Evolutionary conservation across 148 eudicot genomes (phyloP).

Genomic region (Amaranthus palmeri): DNA sequence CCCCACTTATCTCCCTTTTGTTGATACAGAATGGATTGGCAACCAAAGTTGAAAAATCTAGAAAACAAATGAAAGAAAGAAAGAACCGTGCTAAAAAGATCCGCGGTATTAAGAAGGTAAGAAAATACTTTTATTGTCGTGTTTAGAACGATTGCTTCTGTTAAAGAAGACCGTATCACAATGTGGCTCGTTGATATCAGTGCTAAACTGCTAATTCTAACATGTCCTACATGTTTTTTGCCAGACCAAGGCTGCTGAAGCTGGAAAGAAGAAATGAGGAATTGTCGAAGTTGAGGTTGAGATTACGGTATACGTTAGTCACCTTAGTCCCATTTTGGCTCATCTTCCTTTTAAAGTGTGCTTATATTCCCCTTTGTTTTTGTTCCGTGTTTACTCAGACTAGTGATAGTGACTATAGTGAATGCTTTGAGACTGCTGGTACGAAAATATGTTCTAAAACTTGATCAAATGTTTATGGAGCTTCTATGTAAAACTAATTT

Average conservation of each 20-base stretch:
- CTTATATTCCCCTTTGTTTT: background rate
- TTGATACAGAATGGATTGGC: slow-evolving; percentile 60
- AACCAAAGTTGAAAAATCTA: slow-evolving; percentile 73
- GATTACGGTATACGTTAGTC: background rate
- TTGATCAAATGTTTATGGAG: background rate
- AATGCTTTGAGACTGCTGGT: background rate
- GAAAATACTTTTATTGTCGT: background rate
- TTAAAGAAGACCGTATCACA: background rate
- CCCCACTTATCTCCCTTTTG: background rate
- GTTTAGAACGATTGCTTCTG: background rate
- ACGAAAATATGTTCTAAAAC: background rate
- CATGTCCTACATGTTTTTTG: background rate
- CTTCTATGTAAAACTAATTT: background rate
- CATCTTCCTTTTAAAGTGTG: background rate
- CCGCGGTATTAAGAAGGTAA: slow-evolving; percentile 86
- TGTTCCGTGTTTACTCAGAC: background rate
- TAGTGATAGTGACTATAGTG: slow-evolving; percentile 12
- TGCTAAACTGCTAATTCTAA: background rate
- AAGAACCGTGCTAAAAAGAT: slow-evolving; percentile 82
- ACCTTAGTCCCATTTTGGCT: slow-evolving; percentile 3
- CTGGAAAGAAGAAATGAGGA: slow-evolving; percentile 52
- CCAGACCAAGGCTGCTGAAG: slow-evolving; percentile 66
- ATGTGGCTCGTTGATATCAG: background rate
- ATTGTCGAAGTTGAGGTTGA: background rate
- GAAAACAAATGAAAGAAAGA: slow-evolving; percentile 82